phyloP scores from a whole-genome alignment of 192 early-diverging fungal species.

The Dimargaris xerosporica region DNA sequence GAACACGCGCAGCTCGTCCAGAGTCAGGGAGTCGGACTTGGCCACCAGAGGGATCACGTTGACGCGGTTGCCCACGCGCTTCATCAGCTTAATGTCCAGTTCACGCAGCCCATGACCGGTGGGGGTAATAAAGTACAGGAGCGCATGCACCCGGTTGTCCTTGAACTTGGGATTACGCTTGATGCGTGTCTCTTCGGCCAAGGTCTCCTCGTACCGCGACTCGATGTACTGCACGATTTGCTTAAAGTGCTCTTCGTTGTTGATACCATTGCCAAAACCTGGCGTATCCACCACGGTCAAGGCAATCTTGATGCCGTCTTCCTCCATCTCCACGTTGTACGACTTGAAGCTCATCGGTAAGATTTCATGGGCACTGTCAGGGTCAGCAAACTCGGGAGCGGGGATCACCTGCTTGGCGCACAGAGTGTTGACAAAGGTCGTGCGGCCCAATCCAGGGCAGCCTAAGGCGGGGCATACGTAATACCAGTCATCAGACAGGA shows the following conservation, averaged over 20 bases:
- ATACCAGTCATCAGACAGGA: too few species aligned
- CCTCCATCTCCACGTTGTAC: slow-evolving; percentile 87
- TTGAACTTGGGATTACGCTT: slow-evolving; percentile 78
- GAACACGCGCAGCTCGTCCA: slow-evolving; percentile 68
- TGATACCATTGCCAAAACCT: slow-evolving; percentile 94
- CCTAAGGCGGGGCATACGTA: too few species aligned
- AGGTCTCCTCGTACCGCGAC: slow-evolving; percentile 82
- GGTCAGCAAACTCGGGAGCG: slow-evolving; percentile 42
- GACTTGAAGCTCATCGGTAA: slow-evolving; percentile 84
- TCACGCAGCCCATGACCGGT: slow-evolving; percentile 95
- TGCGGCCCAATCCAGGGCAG: slow-evolving; percentile 90
- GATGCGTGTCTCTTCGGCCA: slow-evolving; percentile 76
- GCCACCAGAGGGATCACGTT: slow-evolving; percentile 97
- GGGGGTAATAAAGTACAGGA: slow-evolving; percentile 96
- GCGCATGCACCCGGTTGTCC: slow-evolving; percentile 90
- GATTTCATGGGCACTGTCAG: slow-evolving; percentile 64
- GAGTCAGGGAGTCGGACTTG: slow-evolving; percentile 82
- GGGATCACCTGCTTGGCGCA: slow-evolving; percentile 68
- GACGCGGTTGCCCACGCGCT: slow-evolving; percentile 72
- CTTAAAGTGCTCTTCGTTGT: slow-evolving; percentile 82
- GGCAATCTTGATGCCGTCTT: slow-evolving; percentile 93
- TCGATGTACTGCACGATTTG: slow-evolving; percentile 92
- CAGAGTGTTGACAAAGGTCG: slow-evolving; percentile 97
- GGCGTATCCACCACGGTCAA: slow-evolving; percentile 98
- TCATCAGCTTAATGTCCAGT: slow-evolving; percentile 89